These are phyloP conservation scores for Phytopythium kandeliae DNA, from an alignment of 352 stramenopile genomes.

Conservation along the genomic window DNA sequence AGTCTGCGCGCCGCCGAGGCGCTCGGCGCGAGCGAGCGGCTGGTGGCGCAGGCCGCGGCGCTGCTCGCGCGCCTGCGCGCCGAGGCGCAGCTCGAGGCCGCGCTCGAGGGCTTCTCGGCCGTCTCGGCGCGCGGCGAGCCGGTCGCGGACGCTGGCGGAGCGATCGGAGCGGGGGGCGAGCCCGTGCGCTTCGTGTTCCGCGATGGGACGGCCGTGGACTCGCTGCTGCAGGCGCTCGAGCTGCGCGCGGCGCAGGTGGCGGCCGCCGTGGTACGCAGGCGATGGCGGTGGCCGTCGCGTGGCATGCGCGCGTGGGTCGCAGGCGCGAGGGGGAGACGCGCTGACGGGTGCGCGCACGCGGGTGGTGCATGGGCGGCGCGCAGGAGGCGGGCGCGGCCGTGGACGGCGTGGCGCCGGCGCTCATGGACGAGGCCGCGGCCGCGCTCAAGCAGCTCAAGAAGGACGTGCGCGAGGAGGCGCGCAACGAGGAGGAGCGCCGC, in stretches of 20 bases:
- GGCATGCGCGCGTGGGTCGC: too few relatives aligned
- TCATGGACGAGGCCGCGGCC: constrained; percentile 56
- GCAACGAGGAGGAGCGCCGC: constrained; percentile 70
- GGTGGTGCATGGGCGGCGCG: too few relatives aligned
- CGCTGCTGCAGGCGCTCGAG: constrained; percentile 64
- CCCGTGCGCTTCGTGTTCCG: constrained; percentile 38
- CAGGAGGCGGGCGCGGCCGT: constrained; percentile 36
- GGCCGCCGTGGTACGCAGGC: constrained; percentile 36
- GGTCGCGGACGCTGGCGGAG: too few relatives aligned
- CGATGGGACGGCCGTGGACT: constrained; percentile 38
- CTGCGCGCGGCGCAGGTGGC: constrained; percentile 49
- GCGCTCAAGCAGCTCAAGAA: constrained; percentile 79
- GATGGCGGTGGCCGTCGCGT: too few relatives aligned
- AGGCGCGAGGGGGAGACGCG: too few relatives aligned
- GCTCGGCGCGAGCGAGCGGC: constrained; percentile 47
- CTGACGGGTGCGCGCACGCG: too few relatives aligned
- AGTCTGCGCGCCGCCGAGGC: constrained; percentile 47
- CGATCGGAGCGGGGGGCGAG: not conserved
- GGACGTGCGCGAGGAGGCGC: constrained; percentile 70
- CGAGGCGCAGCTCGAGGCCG: constrained; percentile 60
- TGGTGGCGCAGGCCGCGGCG: constrained; percentile 32
- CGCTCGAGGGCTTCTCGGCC: constrained; percentile 40
- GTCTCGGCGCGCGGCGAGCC: constrained; percentile 18
- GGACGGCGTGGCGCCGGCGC: constrained; percentile 36
- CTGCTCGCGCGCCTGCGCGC: constrained; percentile 56